Conservation (phyloP, 768 basidiomycete genomes). For the Cystofilobasidium capitatum region DNA sequence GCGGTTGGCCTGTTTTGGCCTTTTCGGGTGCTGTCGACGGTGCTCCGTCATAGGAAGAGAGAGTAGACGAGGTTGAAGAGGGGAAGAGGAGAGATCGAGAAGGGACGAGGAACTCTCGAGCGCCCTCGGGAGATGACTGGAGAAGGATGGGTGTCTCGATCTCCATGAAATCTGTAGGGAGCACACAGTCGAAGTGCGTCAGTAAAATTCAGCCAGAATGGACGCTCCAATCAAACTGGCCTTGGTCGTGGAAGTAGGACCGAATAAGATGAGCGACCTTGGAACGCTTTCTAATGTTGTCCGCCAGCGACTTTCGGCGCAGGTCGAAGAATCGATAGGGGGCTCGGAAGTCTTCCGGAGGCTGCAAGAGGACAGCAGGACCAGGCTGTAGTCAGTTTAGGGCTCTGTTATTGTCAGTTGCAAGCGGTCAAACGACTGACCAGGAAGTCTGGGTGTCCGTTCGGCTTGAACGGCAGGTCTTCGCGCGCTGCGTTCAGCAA, state of each 20-base stretch:
- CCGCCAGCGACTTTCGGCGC: constrained; percentile 59
- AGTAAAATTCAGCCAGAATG: too few species aligned
- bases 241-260: constrained; percentile 59
- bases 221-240: too few species aligned
- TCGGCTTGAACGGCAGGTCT: constrained; percentile 74
- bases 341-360: constrained; percentile 75
- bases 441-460: constrained; percentile 55
- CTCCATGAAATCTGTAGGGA: constrained; percentile 65
- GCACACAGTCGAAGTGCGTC: too few species aligned
- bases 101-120: constrained; percentile 85
- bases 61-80: constrained; percentile 3
- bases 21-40: not conserved
- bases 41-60: not conserved
- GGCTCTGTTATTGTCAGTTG: not conserved
- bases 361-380: constrained; percentile 42
- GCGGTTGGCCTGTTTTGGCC: constrained; percentile 30
- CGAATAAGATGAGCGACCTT: constrained; percentile 70
- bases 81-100: constrained; percentile 44
- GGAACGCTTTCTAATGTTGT: constrained; percentile 72
- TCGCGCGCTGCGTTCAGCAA: constrained; percentile 67
- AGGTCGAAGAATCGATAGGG: constrained; percentile 84
- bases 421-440: constrained; percentile 44
- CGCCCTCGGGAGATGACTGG: constrained; percentile 87
- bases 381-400: not conserved
- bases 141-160: constrained; percentile 88